phyloP scores from a whole-genome alignment of 495 filamentous ascomycete genomes.

The Pyrenopolyporus hunteri region DNA sequence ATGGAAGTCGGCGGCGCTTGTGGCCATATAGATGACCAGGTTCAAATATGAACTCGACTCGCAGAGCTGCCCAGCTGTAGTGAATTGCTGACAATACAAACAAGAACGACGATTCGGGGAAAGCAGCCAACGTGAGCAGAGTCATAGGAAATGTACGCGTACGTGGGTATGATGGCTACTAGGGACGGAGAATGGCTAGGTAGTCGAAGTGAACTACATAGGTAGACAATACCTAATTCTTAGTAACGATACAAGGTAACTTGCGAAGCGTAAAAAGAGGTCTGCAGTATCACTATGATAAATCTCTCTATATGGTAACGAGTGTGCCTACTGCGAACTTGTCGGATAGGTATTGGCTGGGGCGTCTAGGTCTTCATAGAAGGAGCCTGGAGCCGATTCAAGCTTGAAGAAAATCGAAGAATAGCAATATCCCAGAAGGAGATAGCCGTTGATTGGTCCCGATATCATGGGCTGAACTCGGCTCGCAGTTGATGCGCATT shows the following conservation, averaged over 20 bases:
- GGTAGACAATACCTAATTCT: neutral
- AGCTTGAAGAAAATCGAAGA: conserved; percentile 17
- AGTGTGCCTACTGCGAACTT: neutral
- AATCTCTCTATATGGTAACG: conserved; percentile 5
- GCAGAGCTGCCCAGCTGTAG: neutral
- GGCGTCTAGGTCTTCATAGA: neutral
- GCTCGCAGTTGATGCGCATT: conserved; percentile 18
- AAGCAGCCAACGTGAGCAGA: conserved; percentile 2
- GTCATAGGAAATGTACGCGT: neutral
- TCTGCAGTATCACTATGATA: neutral
- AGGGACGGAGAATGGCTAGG: conserved; percentile 12
- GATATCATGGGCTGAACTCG: conserved; percentile 24
- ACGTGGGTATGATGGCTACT: conserved; percentile 8
- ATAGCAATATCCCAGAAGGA: conserved; percentile 11
- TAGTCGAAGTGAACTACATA: conserved; percentile 5
- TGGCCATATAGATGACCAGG: conserved; percentile 20
- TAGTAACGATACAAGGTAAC: neutral
- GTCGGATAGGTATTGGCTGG: conserved; percentile 1
- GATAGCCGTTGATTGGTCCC: conserved; percentile 30
- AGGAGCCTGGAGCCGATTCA: neutral
- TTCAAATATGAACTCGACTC: conserved; percentile 18
- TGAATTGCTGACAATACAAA: conserved; percentile 4
- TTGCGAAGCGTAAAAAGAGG: neutral
- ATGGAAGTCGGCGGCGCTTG: conserved; percentile 18
- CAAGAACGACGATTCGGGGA: neutral